These are phyloP conservation scores for Gastrolobium bilobum DNA, from an alignment of 306 rosid species.

Conservation along the genomic window DNA sequence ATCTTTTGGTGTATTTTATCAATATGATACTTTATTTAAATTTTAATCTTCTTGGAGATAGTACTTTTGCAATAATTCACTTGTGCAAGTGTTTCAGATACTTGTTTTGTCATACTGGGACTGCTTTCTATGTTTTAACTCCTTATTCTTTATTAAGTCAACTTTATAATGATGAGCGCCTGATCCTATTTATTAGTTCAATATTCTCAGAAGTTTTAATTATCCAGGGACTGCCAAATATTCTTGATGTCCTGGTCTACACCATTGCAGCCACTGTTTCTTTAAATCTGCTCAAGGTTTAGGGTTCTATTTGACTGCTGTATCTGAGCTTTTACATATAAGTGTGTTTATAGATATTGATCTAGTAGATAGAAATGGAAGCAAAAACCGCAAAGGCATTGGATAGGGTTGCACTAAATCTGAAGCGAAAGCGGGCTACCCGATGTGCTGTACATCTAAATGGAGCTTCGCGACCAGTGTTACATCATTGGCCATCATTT, in stretches of 20 bases:
- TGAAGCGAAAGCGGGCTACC: constrained; percentile 69
- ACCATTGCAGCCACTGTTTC: constrained; percentile 34
- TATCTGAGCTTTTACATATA: constrained; percentile 59
- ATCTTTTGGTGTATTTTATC: not conserved
- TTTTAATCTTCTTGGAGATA: constrained; percentile 6
- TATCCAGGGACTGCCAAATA: constrained; percentile 62
- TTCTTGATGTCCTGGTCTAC: constrained; percentile 49
- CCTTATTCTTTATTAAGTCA: not conserved
- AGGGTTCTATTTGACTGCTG: constrained; percentile 51
- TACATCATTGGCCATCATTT: constrained; percentile 43
- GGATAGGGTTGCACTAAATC: constrained; percentile 62
- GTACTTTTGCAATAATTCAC: not conserved
- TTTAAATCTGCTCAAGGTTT: constrained; percentile 49
- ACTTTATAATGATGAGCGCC: not conserved
- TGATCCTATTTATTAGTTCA: constrained; percentile 10
- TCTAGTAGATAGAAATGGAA: constrained; percentile 71
- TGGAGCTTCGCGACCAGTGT: constrained; percentile 53
- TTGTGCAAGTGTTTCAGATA: constrained; percentile 8
- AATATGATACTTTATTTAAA: not conserved
- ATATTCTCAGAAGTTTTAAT: constrained; percentile 39
- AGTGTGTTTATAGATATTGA: constrained; percentile 62
- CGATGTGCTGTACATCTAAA: constrained; percentile 51
- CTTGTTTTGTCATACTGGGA: not conserved
- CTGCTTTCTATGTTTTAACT: not conserved
- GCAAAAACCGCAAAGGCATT: constrained; percentile 65